Percentiles rank a stretch among this genome's conserved stretches.
phyloP scores from a whole-genome alignment of 768 basidiomycete genomes.

The Antrodiella citrinella region DNA sequence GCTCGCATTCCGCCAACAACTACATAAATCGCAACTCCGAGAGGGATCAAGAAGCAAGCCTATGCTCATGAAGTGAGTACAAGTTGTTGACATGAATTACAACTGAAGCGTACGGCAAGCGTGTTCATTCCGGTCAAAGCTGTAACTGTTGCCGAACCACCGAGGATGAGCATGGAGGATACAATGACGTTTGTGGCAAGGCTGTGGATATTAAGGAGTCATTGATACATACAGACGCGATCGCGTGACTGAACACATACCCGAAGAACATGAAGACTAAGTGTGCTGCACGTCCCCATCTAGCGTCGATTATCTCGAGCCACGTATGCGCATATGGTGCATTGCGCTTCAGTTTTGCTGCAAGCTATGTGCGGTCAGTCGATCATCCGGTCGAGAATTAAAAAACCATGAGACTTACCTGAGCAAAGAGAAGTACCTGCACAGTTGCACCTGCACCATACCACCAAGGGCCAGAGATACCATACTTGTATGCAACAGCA shows the following conservation, averaged over 20 bases:
- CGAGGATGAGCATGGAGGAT: conserved; percentile 76
- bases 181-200: conserved; percentile 88
- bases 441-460: conserved; percentile 87
- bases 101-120: conserved; percentile 44
- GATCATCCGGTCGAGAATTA: too few species aligned
- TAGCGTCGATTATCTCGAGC: conserved; percentile 74
- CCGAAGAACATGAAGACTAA: conserved; percentile 86
- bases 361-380: conserved; percentile 41
- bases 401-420: too few species aligned
- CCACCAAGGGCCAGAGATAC: conserved; percentile 85
- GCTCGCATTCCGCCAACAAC: conserved; percentile 84
- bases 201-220: conserved; percentile 22
- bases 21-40: conserved; percentile 85
- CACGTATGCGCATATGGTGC: conserved; percentile 86
- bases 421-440: conserved; percentile 86
- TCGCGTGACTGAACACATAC: conserved; percentile 16
- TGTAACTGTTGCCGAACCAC: conserved; percentile 82
- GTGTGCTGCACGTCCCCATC: conserved; percentile 81
- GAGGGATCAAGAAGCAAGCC: conserved; percentile 87
- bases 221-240: neutral
- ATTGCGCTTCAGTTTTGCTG: conserved; percentile 87
- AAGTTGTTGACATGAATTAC: neutral
- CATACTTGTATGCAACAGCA: conserved; percentile 80
- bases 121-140: conserved; percentile 87
- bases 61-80: conserved; percentile 13